Base-by-base conservation (phyloP, 352 stramenopile species). In the Phytophthora sp. region DNA sequence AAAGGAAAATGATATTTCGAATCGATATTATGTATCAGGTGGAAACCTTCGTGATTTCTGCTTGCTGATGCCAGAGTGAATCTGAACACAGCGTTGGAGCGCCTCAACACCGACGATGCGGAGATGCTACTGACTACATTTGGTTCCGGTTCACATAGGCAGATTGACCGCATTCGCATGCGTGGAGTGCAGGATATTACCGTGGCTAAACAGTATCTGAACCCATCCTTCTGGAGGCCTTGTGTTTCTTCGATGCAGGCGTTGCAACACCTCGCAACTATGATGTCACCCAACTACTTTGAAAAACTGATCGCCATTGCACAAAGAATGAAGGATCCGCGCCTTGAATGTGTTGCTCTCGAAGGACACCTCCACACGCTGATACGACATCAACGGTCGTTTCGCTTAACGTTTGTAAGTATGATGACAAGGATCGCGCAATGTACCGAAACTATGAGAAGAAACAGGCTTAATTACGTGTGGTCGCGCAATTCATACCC, bases 261-360 rank as follows among this genome's bases (percentile, higher is more conserved):
- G 2, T 26, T 51, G 15, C 38, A 28, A 1, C 27, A 23, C 15
- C 2, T 58, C 6, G 3, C 24, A 26, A 10, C 17, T 17, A 39
- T 17, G 1, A n/a, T 51, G 46, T 20, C 31, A 5, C 20, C 45
- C n/a, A 41, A 34, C 4, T 53, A 58, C 15, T 60, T 45, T 8
- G 17, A 51, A 26, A 42, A 35, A 15, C 41, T 63, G 10, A 42
- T 63, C 12, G 5, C 4, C 3, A 39, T 42, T 39, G 34, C 34
- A 12, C 18, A 27, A 21, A 11, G n/a, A 12, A 72, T 57, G 37
- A 57, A 70, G 2, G 61, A 65, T 27, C 11, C 44, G 49, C n/a
- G 9, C 18, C 54, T 70, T 12, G 31, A 60, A 62, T 37, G 18
- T 54, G 34, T 46, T 51, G 39, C 62, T 4, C 20, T 45, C 42